A percentile compares a stretch with the other conserved stretches of the same genome.
These are phyloP conservation scores for Nymphaea colorata DNA, from an alignment of 164 flowering plant genomes.

Conservation along the genomic window DNA sequence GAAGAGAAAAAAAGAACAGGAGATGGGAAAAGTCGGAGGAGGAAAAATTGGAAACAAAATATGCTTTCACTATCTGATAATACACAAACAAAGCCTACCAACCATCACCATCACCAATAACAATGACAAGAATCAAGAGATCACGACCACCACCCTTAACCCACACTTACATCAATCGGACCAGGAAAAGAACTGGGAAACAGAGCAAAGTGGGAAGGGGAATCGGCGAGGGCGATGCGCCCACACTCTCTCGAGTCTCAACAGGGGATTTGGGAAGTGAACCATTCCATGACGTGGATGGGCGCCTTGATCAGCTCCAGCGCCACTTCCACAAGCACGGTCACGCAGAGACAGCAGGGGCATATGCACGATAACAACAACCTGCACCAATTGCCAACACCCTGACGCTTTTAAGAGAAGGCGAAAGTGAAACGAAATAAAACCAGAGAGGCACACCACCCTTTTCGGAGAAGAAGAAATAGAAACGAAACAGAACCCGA, in stretches of 20 bases:
- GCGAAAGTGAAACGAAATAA: not conserved
- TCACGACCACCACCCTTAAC: no score
- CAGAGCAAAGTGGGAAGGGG: no score
- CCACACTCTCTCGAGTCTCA: slow-evolving; percentile 4
- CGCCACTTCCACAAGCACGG: slow-evolving; percentile 72
- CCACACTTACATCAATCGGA: no score
- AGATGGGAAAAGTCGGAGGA: no score
- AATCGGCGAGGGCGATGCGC: no score
- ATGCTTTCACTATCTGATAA: no score
- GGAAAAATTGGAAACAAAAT: no score
- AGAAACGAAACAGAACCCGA: not conserved
- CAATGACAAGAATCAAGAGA: no score
- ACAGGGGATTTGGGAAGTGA: slow-evolving; percentile 84
- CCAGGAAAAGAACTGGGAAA: no score
- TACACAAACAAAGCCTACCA: no score
- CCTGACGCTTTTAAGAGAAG: not conserved
- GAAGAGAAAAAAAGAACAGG: no score
- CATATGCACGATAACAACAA: slow-evolving; percentile 59
- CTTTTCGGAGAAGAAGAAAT: not conserved
- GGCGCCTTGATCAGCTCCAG: slow-evolving; percentile 74
- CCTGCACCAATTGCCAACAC: slow-evolving; percentile 23
- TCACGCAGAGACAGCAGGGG: slow-evolving; percentile 88
- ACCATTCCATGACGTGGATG: slow-evolving; percentile 85
- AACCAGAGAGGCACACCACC: not conserved
- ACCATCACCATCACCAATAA: no score